These are phyloP conservation scores for Fusarium citri DNA, from an alignment of 2,329 filamentous ascomycete genomes.

Conservation along the genomic window DNA sequence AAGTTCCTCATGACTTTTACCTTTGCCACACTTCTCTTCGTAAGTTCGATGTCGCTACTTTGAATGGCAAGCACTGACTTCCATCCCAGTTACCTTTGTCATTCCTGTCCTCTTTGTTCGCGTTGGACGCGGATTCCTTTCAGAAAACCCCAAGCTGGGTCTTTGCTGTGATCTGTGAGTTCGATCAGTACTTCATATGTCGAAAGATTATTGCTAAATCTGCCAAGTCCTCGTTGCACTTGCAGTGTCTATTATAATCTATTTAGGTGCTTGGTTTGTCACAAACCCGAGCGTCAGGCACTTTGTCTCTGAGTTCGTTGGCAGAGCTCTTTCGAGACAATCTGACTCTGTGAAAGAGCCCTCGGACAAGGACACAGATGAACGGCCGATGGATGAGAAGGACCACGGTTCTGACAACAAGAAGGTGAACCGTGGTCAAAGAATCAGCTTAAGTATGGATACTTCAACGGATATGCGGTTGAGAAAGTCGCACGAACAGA, in stretches of 20 bases:
- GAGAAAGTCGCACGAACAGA: neutral
- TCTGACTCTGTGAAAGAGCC: neutral
- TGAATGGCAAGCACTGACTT: rapidly evolving
- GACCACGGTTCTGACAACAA: neutral
- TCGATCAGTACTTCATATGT: too few relatives aligned
- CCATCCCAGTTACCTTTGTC: neutral
- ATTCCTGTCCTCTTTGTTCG: neutral
- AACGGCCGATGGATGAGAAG: neutral
- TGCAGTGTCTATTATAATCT: too few relatives aligned
- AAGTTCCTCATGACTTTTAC: neutral
- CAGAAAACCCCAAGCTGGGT: neutral
- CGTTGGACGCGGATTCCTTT: neutral
- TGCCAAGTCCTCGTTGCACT: too few relatives aligned
- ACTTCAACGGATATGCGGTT: neutral
- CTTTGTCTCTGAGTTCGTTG: neutral
- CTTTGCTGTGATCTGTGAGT: neutral
- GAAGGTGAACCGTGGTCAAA: neutral
- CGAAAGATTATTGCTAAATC: too few relatives aligned
- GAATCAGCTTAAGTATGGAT: neutral
- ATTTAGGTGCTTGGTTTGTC: neutral
- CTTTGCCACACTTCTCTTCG: neutral
- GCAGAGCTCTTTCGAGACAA: neutral
- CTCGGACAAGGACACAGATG: rapidly evolving
- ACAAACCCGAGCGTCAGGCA: neutral
- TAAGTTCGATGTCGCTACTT: neutral